Evolutionary conservation across 2,329 filamentous ascomycete species (phyloP), one percentile per base, ranked within the genome.

Genomic region (Davidsoniella neocaledoniae): DNA sequence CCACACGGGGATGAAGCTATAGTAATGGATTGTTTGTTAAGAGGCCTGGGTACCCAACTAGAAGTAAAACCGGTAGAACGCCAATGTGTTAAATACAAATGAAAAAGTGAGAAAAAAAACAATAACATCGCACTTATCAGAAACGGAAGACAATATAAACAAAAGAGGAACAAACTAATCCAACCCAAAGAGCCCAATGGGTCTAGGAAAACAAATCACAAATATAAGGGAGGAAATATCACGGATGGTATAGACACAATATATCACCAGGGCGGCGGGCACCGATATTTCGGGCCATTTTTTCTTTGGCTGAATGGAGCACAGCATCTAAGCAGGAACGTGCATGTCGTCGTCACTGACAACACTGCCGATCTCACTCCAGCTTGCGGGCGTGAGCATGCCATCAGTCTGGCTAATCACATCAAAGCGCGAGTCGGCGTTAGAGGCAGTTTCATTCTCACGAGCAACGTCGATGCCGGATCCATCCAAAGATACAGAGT

Each of bases 301-400:
- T 29, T 29, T 38, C 26, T 39, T 46, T 46, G 33, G 38, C 29
- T 46, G 3, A 12, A 47, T 23, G 17, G 14, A 37, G 25, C 33
- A 45, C 41, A 38, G 8, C n/a, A 3, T n/a, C 40, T 39, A 65
- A n/a, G 58, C 57, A 9, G 60, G 61, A 4, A 57, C 48, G 39
- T 53, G 59, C 8, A 58, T 61, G 45, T 76, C 72, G 55, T 62
- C 72, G 59, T 77, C 73, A 58, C 76, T 79, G 23, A 79, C 64
- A 10, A 76, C 70, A 54, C 77, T 81, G 53, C 75, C 77, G 12
- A 81, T 70, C 58, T 81, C 77, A 5, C 74, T 77, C 77, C 77
- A 81, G 60, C 73, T 78, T 1, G 70, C 69, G 0, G 77, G 77
- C 0, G 77, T 81, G 49, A 68, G 61, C 57, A 79, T 71, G 26